phyloP scores from a whole-genome alignment of 140 eudicot species.

The Senecio squalidus region DNA sequence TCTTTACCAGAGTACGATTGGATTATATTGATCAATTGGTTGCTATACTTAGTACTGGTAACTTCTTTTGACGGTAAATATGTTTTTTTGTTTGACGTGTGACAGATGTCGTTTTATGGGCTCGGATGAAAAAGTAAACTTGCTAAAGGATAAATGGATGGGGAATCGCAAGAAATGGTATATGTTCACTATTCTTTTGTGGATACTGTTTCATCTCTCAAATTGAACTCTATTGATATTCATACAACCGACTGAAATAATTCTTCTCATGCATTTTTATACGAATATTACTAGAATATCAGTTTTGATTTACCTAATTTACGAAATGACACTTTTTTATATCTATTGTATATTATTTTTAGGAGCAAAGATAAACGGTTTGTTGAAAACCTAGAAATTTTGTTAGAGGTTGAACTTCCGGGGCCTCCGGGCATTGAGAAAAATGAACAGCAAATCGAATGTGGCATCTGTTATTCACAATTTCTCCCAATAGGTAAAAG shows the following conservation, averaged over 20 bases:
- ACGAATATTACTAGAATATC: too few relatives aligned
- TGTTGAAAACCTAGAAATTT: slow-evolving; percentile 51
- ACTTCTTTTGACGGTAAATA: background rate
- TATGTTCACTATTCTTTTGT: slow-evolving; percentile 11
- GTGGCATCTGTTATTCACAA: slow-evolving; percentile 82
- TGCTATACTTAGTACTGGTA: slow-evolving; percentile 8
- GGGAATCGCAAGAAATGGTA: slow-evolving; percentile 75
- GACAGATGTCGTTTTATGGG: slow-evolving; percentile 81
- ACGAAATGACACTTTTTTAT: too few relatives aligned
- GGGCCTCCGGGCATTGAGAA: slow-evolving; percentile 41
- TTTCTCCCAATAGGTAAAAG: slow-evolving; percentile 64
- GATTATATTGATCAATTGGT: background rate
- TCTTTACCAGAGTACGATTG: slow-evolving; percentile 67
- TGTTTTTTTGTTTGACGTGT: too few relatives aligned
- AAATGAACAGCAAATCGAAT: slow-evolving; percentile 54
- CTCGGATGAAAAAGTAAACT: slow-evolving; percentile 38
- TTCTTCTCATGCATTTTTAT: too few relatives aligned
- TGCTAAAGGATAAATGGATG: slow-evolving; percentile 51
- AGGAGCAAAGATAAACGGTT: slow-evolving; percentile 53
- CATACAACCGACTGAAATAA: too few relatives aligned
- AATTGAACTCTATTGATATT: too few relatives aligned
- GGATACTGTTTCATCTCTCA: slow-evolving; percentile 5
- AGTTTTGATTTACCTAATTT: too few relatives aligned
- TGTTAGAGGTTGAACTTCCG: slow-evolving; percentile 55
- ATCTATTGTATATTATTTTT: slow-evolving; percentile 11